Evolutionary conservation across 495 filamentous ascomycete genomes (phyloP), one percentile per base, ranked within the genome.

Genomic region (Mycothermus thermophilus): DNA sequence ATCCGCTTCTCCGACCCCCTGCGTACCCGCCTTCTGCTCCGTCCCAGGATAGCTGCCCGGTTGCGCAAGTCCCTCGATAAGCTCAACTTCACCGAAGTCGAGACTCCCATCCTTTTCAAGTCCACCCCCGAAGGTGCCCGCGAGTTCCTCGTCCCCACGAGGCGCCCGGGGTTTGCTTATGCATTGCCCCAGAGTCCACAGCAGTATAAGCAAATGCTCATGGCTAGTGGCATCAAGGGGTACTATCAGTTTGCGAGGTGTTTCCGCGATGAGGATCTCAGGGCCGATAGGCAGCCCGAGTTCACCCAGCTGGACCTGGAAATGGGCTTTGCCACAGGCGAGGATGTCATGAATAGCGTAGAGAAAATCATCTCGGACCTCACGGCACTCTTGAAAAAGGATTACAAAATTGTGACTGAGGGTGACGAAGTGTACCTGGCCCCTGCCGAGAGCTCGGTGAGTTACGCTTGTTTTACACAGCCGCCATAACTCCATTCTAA

Each of bases 121-220:
- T 94, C 88, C 3, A 96, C 92, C 0, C 88, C 90, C 1, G 90
- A 97, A 59, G 90, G 90, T 7, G 92, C 90, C 1, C 64, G 88
- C 18, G 90, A 97, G 56, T 97, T 96, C 42, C 48, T 97, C n/a
- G 86, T 97, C 3, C 90, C 90, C 0, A 92, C 88, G 0, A 64
- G 90, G 14, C 68, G 64, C 13, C 36, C 41, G 0, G 85, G 83
- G 0, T 52, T 77, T 17, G 82, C 80, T 14, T 97, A 96, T 59
- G 90, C 92, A 8, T 58, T 97, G 16, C 86, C 90, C 0, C 90
- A 97, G 49, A 95, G 87, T 39, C 90, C 90, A 6, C 90, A 97
- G 58, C 90, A 97, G 54, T 96, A 94, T 55, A 97, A 97, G 57
- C 90, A 97, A 59, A 88, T 96, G 27, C 68, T 97, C 13, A 95